Base-by-base conservation (phyloP, 2,329 filamentous ascomycete genomes). In the Stenocarpella maydis region DNA sequence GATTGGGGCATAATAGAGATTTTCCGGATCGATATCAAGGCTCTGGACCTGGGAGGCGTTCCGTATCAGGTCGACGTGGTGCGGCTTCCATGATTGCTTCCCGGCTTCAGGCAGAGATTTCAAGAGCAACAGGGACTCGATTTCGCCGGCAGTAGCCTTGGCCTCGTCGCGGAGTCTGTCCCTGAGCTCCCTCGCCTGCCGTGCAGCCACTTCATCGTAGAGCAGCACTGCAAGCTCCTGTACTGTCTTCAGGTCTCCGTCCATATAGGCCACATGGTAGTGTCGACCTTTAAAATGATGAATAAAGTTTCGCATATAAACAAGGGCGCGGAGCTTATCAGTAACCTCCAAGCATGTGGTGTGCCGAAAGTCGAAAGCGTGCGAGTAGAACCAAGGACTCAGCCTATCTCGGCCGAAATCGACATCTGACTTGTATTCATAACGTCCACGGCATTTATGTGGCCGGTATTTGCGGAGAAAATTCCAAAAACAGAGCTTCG, bases 251-350 rank as follows among this genome's bases (percentile, higher is more conserved):
- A 60, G 2, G 4, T 31, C 4, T 10, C n/a, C 17, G 10, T 60
- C 55, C 55, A 60, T 31, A 4, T 9, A 2, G 9, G 9, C 1
- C 6, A 28, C 39, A 19, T 14, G 19, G 24, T 19, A 10, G 8
- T 19, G 4, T 6, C 4, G 7, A 9, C 55, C 55, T 4, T 17
- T 3, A 12, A 60, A 45, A 17, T 60, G 55, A 19, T 41, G 37
- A 2, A 60, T 0, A 2, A 26, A 12, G 17, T 45, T 60, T 8
- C 55, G 39, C 9, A 60, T 10, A 1, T 5, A 1, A 10, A 31
- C 31, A 10, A 60, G 17, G 9, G 10, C 0, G 1, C 12, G 2
- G 0, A 58, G 21, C 2, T 1, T 21, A 1, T 9, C 2, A 1
- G 2, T 12, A 2, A 60, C 24, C 9, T 45, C 8, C 10, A 1